phyloP scores from a whole-genome alignment of 371 early-diverging fungal genomes.

The Fennellomyces sp. region DNA sequence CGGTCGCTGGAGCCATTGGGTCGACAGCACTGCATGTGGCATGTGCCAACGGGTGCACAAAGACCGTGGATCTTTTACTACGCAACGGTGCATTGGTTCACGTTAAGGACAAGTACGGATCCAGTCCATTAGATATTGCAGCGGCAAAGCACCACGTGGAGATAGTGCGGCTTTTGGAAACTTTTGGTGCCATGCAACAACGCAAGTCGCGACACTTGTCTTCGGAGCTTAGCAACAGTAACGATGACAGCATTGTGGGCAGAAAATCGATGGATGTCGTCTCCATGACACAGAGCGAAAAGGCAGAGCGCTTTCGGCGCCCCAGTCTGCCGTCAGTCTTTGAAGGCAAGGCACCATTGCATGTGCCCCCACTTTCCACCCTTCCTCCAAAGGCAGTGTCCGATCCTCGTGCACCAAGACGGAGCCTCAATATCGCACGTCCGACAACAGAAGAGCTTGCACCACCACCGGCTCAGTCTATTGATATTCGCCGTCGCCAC shows the following conservation, averaged over 20 bases:
- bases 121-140: slow-evolving; percentile 63
- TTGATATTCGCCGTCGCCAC: slow-evolving; percentile 13
- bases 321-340: slow-evolving; percentile 37
- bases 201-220: neutral
- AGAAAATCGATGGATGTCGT: slow-evolving; percentile 20
- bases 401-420: slow-evolving; percentile 14
- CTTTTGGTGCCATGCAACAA: slow-evolving; percentile 17
- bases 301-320: slow-evolving; percentile 29
- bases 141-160: slow-evolving; percentile 60
- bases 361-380: slow-evolving; percentile 25
- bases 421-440: slow-evolving; percentile 18
- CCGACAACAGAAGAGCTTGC: slow-evolving; percentile 9
- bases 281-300: slow-evolving; percentile 15
- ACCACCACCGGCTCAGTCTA: neutral
- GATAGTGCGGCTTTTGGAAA: slow-evolving; percentile 28
- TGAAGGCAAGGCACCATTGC: slow-evolving; percentile 24
- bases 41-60: slow-evolving; percentile 68
- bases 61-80: slow-evolving; percentile 63
- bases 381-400: slow-evolving; percentile 6
- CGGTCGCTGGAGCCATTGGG: slow-evolving; percentile 57
- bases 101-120: slow-evolving; percentile 67
- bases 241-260: neutral
- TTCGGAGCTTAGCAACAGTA: neutral
- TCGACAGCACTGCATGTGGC: slow-evolving; percentile 80
- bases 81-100: slow-evolving; percentile 63